Evolutionary conservation across 768 basidiomycete genomes (phyloP).

Genomic region (Stropharia rugosoannulata): DNA sequence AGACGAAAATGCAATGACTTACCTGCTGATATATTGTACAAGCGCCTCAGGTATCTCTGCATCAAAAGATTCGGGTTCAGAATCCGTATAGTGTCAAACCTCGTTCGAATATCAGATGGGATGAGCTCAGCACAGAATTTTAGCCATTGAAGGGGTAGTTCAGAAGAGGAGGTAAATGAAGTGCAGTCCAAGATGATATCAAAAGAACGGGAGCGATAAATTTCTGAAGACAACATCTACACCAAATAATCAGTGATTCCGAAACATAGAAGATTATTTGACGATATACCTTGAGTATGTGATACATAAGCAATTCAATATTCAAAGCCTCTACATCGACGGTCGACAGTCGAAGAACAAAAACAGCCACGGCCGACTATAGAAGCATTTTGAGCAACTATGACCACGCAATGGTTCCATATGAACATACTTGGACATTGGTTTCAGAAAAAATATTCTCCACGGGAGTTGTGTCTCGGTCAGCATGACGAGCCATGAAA

Average conservation of each 20-base stretch:
- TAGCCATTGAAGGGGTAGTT: constrained; percentile 80
- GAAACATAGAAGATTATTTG: not conserved
- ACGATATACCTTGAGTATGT: constrained; percentile 65
- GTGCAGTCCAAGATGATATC: constrained; percentile 85
- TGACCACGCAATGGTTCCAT: not conserved
- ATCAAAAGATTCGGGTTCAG: constrained; percentile 73
- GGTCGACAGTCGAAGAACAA: constrained; percentile 63
- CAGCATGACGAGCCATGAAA: constrained; percentile 62
- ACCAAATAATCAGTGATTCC: not conserved
- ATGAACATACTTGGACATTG: constrained; percentile 40
- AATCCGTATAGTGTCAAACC: constrained; percentile 63
- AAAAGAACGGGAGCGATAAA: constrained; percentile 49
- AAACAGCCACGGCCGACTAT: constrained; percentile 50
- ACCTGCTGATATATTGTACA: constrained; percentile 72
- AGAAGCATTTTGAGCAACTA: not conserved
- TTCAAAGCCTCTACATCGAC: constrained; percentile 81
- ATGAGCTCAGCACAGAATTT: constrained; percentile 76
- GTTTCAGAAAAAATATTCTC: constrained; percentile 66
- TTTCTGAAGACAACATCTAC: constrained; percentile 52
- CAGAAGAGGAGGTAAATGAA: constrained; percentile 68
- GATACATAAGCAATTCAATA: constrained; percentile 73
- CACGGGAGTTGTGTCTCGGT: constrained; percentile 61
- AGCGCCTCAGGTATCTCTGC: constrained; percentile 70
- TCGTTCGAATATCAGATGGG: constrained; percentile 64
- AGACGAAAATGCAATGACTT: not conserved